Percentiles rank a stretch among this genome's conserved stretches.
Conservation (phyloP, 345 rosid species). For the Capsella bursapastoris region DNA sequence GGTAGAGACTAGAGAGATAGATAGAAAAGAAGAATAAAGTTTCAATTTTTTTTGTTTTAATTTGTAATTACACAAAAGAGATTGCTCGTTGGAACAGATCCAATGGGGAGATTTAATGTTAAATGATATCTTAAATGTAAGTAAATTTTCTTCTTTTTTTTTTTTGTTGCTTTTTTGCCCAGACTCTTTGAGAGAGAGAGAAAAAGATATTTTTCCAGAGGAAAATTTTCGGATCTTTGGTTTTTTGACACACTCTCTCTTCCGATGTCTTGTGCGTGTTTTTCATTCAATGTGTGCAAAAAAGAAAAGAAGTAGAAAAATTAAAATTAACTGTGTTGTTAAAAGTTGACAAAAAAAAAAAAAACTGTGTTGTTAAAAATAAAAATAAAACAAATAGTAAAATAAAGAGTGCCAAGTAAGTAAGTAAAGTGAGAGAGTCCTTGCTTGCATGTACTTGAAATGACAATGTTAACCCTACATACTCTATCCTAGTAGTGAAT, state of each 20-base stretch:
- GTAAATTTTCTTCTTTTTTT: constrained; percentile 29
- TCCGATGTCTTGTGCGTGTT: constrained; percentile 41
- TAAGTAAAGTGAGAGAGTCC: too few relatives aligned
- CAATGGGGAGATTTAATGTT: constrained; percentile 36
- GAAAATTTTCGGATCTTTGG: constrained; percentile 36
- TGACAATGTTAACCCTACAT: neutral
- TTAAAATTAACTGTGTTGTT: neutral
- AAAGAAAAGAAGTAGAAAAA: neutral
- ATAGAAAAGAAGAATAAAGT: neutral
- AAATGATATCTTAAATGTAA: constrained; percentile 44
- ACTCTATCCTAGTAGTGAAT: too few relatives aligned
- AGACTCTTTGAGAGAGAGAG: neutral
- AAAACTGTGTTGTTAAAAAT: neutral
- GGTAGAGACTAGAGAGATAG: neutral
- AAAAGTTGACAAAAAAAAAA: too few relatives aligned
- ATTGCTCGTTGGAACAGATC: constrained; percentile 26
- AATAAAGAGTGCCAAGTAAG: constrained; percentile 32
- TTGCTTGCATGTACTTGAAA: neutral
- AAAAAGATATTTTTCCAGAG: constrained; percentile 13
- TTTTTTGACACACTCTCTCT: constrained; percentile 25
- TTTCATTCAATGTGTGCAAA: constrained; percentile 22
- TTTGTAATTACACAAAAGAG: neutral
- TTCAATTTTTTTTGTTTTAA: neutral
- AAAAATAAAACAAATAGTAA: neutral
- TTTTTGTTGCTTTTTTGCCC: neutral